Evolutionary conservation across 2,329 filamentous ascomycete species (phyloP).

Genomic region (Exophiala lecanii-corni): DNA sequence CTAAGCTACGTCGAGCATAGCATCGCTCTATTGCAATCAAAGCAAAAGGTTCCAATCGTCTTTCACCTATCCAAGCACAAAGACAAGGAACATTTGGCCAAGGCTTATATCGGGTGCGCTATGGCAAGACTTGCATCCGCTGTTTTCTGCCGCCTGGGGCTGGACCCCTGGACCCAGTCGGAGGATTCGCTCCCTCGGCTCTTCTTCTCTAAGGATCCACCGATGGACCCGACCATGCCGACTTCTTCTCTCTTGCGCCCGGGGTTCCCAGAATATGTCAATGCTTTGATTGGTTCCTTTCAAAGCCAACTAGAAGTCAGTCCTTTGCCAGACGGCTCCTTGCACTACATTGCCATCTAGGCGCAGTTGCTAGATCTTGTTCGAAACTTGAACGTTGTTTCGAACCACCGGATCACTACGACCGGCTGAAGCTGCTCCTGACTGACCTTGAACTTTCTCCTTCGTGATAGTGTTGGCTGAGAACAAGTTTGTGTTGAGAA

Average conservation of each 20-base stretch:
- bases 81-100: too few species aligned
- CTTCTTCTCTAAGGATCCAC: background rate
- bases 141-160: constrained; percentile 4
- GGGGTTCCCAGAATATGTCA: constrained; percentile 1
- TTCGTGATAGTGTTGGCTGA: too few species aligned
- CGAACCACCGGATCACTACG: constrained; percentile 5
- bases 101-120: too few species aligned
- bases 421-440: constrained; percentile 17
- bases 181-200: constrained; percentile 15
- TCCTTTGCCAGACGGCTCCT: constrained; percentile 13
- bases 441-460: too few species aligned
- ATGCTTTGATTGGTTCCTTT: constrained; percentile 13
- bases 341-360: constrained; percentile 11
- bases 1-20: too few species aligned
- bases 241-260: too few species aligned
- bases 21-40: too few species aligned
- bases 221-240: constrained; percentile 5
- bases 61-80: too few species aligned
- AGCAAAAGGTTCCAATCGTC: too few species aligned
- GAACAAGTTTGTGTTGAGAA: too few species aligned
- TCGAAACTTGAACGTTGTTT: constrained; percentile 9
- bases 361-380: constrained; percentile 12
- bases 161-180: constrained; percentile 12
- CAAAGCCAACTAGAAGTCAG: constrained; percentile 15
- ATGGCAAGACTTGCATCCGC: background rate